These are phyloP conservation scores for Orbilia javanica DNA, from an alignment of 2,329 filamentous ascomycete genomes.

Conservation along the genomic window DNA sequence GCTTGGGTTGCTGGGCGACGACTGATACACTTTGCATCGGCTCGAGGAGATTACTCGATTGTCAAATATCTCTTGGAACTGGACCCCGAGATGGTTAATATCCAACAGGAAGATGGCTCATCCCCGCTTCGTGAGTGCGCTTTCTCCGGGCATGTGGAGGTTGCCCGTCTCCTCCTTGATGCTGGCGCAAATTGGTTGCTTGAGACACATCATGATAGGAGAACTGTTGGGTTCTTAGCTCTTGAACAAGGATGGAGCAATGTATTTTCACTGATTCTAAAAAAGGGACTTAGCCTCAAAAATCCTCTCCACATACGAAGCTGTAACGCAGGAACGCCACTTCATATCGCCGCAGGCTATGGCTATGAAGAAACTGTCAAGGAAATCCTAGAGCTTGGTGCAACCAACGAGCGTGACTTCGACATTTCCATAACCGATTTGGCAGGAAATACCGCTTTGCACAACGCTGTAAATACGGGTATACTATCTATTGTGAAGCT, in stretches of 20 bases:
- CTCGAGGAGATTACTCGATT: background rate
- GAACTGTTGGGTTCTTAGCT: background rate
- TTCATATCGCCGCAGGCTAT: background rate
- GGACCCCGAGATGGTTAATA: background rate
- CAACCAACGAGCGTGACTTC: background rate
- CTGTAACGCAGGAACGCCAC: background rate
- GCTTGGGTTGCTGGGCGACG: no score
- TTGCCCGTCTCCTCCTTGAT: background rate
- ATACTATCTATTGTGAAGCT: background rate
- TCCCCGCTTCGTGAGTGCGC: background rate
- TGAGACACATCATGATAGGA: background rate
- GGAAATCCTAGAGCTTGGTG: background rate
- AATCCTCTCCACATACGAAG: background rate
- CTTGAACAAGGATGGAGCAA: background rate
- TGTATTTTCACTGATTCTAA: background rate
- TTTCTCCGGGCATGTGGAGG: background rate
- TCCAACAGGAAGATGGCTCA: background rate
- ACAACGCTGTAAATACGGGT: constrained; percentile 9
- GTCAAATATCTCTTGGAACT: background rate
- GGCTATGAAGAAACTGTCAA: background rate
- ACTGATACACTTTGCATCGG: background rate
- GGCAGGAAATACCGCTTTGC: background rate
- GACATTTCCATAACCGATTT: background rate
- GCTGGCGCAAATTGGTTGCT: background rate
- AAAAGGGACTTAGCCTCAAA: background rate